Percentiles rank a stretch among this genome's conserved stretches.
Evolutionary conservation across 192 early-diverging fungal species (phyloP).

Genomic region (Umbelopsis vinacea): DNA sequence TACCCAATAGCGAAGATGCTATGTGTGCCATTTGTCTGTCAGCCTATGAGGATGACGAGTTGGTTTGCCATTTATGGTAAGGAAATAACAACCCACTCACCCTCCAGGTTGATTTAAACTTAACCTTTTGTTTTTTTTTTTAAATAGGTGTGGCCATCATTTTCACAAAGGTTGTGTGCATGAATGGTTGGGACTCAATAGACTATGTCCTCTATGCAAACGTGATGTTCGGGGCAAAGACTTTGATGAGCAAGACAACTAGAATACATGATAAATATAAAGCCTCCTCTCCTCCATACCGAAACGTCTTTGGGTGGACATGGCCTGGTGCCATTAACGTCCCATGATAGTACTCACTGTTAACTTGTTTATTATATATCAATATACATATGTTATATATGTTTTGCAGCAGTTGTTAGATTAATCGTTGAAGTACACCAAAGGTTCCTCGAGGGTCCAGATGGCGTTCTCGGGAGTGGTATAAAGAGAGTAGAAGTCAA

Average conservation of each 20-base stretch:
- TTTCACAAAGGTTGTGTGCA: slow-evolving; percentile 84
- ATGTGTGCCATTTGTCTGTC: slow-evolving; percentile 82
- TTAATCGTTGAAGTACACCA: slow-evolving; percentile 58
- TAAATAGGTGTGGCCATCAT: slow-evolving; percentile 71
- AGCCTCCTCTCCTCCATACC: neutral
- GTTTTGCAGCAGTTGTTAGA: slow-evolving; percentile 26
- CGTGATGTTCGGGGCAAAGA: slow-evolving; percentile 54
- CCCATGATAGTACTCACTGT: neutral
- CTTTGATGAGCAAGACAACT: slow-evolving; percentile 16
- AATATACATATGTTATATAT: slow-evolving; percentile 11
- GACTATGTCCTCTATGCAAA: slow-evolving; percentile 79
- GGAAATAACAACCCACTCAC: neutral
- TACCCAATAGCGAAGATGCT: slow-evolving; percentile 33
- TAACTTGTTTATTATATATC: slow-evolving; percentile 8
- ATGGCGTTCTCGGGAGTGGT: slow-evolving; percentile 55
- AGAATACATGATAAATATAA: neutral
- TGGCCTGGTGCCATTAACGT: slow-evolving; percentile 1
- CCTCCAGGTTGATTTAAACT: too few relatives aligned
- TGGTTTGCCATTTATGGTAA: slow-evolving; percentile 71
- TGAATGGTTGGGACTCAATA: slow-evolving; percentile 80
- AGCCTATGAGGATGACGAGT: slow-evolving; percentile 76
- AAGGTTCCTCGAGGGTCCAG: slow-evolving; percentile 53
- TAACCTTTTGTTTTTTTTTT: neutral
- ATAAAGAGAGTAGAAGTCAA: slow-evolving; percentile 53
- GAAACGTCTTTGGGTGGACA: neutral